phyloP scores from a whole-genome alignment of 306 rosid species.

The Casuarina equisetifolia region DNA sequence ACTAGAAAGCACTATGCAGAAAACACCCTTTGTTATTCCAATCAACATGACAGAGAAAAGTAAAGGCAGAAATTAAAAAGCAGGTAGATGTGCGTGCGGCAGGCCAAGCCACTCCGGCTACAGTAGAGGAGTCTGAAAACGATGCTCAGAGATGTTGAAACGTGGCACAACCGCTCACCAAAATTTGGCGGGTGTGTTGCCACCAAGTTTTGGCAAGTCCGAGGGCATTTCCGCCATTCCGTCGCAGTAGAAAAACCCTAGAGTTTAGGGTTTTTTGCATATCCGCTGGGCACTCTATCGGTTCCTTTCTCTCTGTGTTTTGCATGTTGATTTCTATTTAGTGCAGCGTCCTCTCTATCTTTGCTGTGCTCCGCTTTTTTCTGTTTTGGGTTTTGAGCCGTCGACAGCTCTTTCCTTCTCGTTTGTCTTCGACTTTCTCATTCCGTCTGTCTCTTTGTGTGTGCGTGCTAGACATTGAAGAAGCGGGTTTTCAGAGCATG shows the following conservation, averaged over 20 bases:
- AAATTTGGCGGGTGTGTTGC: conserved; percentile 32
- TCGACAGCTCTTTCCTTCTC: background rate
- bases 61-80: too few relatives aligned
- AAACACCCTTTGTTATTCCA: too few relatives aligned
- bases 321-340: conserved; percentile 8
- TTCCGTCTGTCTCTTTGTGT: background rate
- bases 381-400: background rate
- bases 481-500: conserved; percentile 26
- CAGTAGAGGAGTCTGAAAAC: background rate
- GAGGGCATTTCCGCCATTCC: conserved; percentile 44
- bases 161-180: conserved; percentile 32
- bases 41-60: too few relatives aligned
- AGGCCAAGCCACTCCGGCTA: too few relatives aligned
- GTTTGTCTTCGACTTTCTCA: background rate
- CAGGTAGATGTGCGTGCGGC: too few relatives aligned
- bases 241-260: background rate
- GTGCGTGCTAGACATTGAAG: background rate
- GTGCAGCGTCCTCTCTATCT: background rate
- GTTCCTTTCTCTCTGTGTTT: conserved; percentile 15
- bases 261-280: conserved; percentile 37
- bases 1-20: too few relatives aligned
- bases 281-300: conserved; percentile 29
- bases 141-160: conserved; percentile 19
- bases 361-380: background rate
- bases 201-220: background rate